phyloP scores from a whole-genome alignment of 768 basidiomycete species.

The Gymnopilus junonius region DNA sequence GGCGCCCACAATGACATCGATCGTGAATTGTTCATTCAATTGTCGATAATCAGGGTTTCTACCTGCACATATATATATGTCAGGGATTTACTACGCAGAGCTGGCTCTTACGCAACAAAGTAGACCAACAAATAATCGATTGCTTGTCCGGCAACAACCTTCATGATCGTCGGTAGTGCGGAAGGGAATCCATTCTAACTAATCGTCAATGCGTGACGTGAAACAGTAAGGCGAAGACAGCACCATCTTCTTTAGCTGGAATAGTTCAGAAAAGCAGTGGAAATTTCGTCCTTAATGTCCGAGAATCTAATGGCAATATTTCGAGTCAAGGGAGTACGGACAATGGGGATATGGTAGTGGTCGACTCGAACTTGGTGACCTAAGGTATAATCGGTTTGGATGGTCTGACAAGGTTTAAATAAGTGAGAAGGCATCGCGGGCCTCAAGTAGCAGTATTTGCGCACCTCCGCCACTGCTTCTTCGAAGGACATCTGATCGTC shows the following conservation, averaged over 20 bases:
- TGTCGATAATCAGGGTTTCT: background rate
- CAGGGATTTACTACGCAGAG: too few relatives aligned
- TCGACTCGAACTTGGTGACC: background rate
- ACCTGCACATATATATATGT: too few relatives aligned
- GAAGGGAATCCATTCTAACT: background rate
- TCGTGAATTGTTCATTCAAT: background rate
- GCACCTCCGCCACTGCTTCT: background rate
- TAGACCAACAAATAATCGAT: background rate
- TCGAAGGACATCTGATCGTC: constrained; percentile 31
- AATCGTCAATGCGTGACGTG: too few relatives aligned
- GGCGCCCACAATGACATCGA: background rate
- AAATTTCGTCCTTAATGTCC: background rate
- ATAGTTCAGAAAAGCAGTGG: background rate
- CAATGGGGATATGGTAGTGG: background rate
- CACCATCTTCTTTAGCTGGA: background rate
- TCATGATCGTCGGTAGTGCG: background rate
- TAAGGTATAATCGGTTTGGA: background rate
- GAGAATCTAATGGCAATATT: background rate
- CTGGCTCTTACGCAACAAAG: too few relatives aligned
- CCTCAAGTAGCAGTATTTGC: background rate
- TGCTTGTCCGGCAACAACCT: background rate
- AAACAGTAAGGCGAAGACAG: too few relatives aligned
- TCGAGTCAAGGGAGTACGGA: background rate
- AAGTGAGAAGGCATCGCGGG: background rate
- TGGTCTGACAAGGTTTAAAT: too few relatives aligned